Evolutionary conservation across 2,329 filamentous ascomycete genomes (phyloP).

Genomic region (Hirsutella rhossiliensis): DNA sequence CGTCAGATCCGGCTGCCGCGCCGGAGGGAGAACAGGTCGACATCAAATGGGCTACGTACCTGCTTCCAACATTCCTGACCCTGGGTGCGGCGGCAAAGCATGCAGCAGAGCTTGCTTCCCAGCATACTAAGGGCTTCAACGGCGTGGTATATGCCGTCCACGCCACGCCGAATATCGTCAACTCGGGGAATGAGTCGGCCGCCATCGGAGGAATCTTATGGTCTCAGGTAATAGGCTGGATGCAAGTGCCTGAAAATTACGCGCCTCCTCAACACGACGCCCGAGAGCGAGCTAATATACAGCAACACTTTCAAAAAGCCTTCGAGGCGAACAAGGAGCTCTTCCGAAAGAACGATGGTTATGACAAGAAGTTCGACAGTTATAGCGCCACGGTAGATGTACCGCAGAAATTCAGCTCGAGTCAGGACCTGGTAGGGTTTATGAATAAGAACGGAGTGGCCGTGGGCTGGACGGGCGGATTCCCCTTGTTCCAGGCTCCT

Average conservation of each 20-base stretch:
- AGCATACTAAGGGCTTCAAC: not conserved
- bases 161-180: constrained; percentile 1
- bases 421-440: not conserved
- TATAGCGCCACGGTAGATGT: not conserved
- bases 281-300: not conserved
- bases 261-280: not conserved
- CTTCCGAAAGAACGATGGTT: not conserved
- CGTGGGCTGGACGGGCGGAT: constrained; percentile 1
- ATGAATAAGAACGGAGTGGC: not conserved
- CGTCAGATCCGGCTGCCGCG: no score
- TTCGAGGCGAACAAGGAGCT: not conserved
- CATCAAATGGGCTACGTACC: not conserved
- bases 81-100: constrained; percentile 1
- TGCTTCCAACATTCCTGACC: not conserved
- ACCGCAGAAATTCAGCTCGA: not conserved
- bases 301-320: not conserved
- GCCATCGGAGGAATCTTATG: constrained; percentile 1
- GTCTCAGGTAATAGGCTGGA: constrained; percentile 1
- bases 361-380: not conserved
- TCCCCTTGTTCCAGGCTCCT: not conserved
- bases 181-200: not conserved
- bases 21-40: not conserved
- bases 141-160: constrained; percentile 1
- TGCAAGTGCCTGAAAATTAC: not conserved
- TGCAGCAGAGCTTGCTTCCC: not conserved